phyloP scores from a whole-genome alignment of 2,329 filamentous ascomycete genomes.

The Penicillium sclerotigenum region DNA sequence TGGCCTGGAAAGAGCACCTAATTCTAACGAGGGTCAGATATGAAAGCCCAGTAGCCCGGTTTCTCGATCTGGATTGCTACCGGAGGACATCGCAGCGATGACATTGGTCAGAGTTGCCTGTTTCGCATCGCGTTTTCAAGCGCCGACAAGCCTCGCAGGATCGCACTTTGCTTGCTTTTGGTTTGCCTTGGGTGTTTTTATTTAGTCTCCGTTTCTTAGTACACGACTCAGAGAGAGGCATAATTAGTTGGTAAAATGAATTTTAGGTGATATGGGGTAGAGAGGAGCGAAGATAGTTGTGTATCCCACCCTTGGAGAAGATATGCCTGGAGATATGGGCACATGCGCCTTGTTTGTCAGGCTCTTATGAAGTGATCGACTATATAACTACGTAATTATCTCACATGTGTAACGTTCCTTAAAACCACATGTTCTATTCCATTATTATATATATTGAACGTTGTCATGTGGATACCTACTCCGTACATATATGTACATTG shows the following conservation, averaged over 20 bases:
- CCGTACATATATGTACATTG: too few relatives aligned
- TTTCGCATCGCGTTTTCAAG: slow-evolving; percentile 1
- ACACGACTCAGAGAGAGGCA: background rate
- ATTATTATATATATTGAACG: background rate
- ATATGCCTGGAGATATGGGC: background rate
- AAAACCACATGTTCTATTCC: background rate
- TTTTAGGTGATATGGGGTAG: background rate
- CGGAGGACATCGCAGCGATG: slow-evolving; percentile 16
- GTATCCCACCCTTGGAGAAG: background rate
- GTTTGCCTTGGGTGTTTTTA: background rate
- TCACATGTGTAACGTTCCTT: background rate
- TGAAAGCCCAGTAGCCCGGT: background rate
- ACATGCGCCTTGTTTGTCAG: background rate
- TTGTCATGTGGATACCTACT: background rate
- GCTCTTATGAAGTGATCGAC: background rate
- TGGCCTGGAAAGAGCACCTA: background rate
- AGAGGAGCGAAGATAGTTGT: background rate
- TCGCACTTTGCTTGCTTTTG: background rate
- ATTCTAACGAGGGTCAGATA: background rate
- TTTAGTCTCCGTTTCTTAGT: background rate
- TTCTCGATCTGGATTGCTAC: background rate
- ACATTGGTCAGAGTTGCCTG: slow-evolving; percentile 3
- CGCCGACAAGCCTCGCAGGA: background rate
- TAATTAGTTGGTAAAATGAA: background rate
- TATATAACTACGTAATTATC: background rate